phyloP scores from a whole-genome alignment of 75 land plant species.

The Selaginella moellendorffii region DNA sequence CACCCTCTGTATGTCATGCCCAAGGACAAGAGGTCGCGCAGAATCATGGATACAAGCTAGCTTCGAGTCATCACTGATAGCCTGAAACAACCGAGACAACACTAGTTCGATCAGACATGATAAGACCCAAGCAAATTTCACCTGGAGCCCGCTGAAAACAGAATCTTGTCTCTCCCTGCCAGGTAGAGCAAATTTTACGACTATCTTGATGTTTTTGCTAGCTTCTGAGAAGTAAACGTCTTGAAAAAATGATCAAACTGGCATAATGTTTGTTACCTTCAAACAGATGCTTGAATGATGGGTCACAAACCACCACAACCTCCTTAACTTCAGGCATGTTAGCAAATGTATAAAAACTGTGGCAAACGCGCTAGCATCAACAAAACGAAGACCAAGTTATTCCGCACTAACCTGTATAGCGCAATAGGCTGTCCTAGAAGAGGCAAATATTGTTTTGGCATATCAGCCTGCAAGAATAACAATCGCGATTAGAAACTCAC shows the following conservation, averaged over 20 bases:
- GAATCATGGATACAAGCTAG: constrained; percentile 97
- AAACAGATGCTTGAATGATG: constrained; percentile 77
- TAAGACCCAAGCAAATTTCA: too few relatives aligned
- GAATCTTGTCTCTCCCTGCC: constrained; percentile 99
- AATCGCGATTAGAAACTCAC: background rate
- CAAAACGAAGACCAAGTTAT: too few relatives aligned
- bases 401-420: constrained; percentile 65
- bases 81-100: too few relatives aligned
- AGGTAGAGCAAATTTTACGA: constrained; percentile 76
- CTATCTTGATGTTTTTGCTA: constrained; percentile 26
- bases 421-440: constrained; percentile 89
- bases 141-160: constrained; percentile 91
- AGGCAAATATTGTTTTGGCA: constrained; percentile 98
- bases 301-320: constrained; percentile 96
- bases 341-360: constrained; percentile 81
- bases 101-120: too few relatives aligned
- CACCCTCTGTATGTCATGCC: constrained; percentile 56
- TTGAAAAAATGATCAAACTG: constrained; percentile 2
- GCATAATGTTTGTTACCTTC: constrained; percentile 35
- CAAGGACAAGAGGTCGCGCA: constrained; percentile 68
- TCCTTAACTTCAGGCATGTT: constrained; percentile 66
- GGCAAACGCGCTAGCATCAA: constrained; percentile 10
- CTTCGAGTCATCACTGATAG: constrained; percentile 40
- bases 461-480: constrained; percentile 45
- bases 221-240: constrained; percentile 32